phyloP scores from a whole-genome alignment of 768 basidiomycete species.

The Harrya chromipes region DNA sequence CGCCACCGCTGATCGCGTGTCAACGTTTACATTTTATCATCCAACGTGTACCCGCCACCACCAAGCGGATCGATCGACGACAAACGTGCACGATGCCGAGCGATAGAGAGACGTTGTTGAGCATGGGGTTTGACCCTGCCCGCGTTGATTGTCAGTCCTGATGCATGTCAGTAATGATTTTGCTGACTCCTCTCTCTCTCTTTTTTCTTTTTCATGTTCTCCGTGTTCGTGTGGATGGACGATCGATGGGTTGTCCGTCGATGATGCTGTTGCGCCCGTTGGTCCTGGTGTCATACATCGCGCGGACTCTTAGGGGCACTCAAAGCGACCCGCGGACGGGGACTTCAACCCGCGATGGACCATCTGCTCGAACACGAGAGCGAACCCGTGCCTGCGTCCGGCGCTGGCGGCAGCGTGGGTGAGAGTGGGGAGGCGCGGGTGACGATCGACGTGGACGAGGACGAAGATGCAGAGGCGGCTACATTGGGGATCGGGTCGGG shows the following conservation, averaged over 20 bases:
- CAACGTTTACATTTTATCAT: no score
- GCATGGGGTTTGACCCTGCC: conserved; percentile 84
- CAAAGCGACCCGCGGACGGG: conserved; percentile 77
- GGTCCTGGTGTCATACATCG: no score
- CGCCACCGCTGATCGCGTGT: no score
- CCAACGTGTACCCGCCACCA: not conserved
- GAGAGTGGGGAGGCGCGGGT: not conserved
- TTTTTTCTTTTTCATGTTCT: not conserved
- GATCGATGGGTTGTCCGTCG: no score
- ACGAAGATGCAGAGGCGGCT: conserved; percentile 66
- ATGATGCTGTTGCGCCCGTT: no score
- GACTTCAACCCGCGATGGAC: conserved; percentile 90
- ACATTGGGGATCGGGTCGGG: conserved; percentile 43
- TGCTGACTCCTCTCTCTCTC: not conserved
- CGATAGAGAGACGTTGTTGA: conserved; percentile 72
- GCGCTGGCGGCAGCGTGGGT: conserved; percentile 5
- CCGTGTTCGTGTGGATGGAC: no score
- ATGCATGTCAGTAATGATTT: no score
- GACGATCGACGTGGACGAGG: conserved; percentile 54
- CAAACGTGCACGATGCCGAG: conserved; percentile 33
- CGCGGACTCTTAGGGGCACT: conserved; percentile 70
- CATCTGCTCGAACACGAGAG: conserved; percentile 80
- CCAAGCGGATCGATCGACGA: not conserved
- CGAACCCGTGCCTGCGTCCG: conserved; percentile 67
- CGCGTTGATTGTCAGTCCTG: conserved; percentile 76